phyloP scores from a whole-genome alignment of 2,329 filamentous ascomycete genomes.

The Taxawa tesnikishii region DNA sequence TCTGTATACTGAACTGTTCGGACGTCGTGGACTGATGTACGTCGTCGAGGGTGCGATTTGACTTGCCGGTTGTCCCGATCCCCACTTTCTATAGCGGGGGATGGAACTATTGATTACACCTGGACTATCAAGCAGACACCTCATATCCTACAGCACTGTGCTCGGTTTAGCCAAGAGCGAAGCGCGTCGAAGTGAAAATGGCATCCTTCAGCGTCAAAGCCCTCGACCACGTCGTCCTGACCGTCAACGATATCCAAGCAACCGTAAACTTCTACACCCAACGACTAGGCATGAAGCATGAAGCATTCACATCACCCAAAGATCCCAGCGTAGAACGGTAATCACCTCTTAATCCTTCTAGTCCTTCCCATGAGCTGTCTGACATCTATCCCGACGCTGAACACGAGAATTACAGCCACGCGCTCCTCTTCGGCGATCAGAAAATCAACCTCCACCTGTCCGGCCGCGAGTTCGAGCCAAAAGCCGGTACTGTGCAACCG shows the following conservation, averaged over 20 bases:
- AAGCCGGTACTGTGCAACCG: conserved; percentile 39
- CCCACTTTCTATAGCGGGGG: too few species aligned
- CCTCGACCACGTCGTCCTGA: conserved; percentile 50
- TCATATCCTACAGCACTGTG: too few species aligned
- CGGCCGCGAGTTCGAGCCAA: conserved; percentile 48
- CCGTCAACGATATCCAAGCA: conserved; percentile 36
- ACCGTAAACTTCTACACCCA: conserved; percentile 44
- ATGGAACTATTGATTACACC: too few species aligned
- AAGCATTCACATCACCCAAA: conserved; percentile 32
- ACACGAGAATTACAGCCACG: conserved; percentile 26
- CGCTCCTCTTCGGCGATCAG: conserved; percentile 44
- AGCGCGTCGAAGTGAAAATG: too few species aligned
- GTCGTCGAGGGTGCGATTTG: too few species aligned
- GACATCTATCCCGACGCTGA: conserved; percentile 12
- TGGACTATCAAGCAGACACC: too few species aligned
- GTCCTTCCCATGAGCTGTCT: conserved; percentile 15
- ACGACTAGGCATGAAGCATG: conserved; percentile 44
- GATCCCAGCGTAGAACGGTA: conserved; percentile 7
- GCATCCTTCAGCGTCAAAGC: conserved; percentile 22
- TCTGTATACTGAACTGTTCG: too few species aligned
- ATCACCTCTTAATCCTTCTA: neutral
- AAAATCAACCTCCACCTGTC: conserved; percentile 51
- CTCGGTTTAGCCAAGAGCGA: too few species aligned
- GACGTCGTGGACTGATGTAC: too few species aligned
- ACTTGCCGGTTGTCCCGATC: too few species aligned